Evolutionary conservation across 495 filamentous ascomycete species (phyloP).

Genomic region (Tuber borchii): DNA sequence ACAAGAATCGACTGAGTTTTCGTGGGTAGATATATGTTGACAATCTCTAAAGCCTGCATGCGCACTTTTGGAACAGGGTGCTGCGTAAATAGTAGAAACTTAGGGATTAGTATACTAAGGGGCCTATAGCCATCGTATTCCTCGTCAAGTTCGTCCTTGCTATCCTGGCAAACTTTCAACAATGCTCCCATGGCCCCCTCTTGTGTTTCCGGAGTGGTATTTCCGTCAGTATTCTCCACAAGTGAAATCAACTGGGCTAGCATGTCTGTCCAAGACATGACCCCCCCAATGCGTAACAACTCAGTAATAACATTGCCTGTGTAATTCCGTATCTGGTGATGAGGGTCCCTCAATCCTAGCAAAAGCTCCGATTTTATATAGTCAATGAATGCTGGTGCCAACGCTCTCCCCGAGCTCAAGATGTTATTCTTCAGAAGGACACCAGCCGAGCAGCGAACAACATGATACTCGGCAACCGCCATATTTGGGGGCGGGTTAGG

Average conservation of each 20-base stretch:
- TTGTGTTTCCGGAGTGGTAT: constrained; percentile 61
- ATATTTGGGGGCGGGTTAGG: constrained; percentile 50
- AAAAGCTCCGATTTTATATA: constrained; percentile 75
- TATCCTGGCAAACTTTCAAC: constrained; percentile 94
- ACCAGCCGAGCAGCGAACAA: constrained; percentile 77
- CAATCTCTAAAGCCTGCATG: constrained; percentile 66
- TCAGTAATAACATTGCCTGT: constrained; percentile 96
- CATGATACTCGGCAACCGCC: constrained; percentile 56
- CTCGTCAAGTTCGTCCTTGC: constrained; percentile 73
- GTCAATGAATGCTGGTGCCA: constrained; percentile 60
- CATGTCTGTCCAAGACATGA: constrained; percentile 86
- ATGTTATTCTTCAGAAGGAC: constrained; percentile 95
- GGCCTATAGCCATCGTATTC: constrained; percentile 82
- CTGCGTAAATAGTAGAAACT: constrained; percentile 77
- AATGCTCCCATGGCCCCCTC: constrained; percentile 92
- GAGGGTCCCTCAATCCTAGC: constrained; percentile 70
- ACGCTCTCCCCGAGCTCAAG: constrained; percentile 59
- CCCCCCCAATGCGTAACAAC: constrained; percentile 72
- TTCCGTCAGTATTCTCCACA: constrained; percentile 54
- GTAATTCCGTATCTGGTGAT: constrained; percentile 74
- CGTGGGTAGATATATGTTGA: constrained; percentile 85
- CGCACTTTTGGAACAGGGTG: constrained; percentile 68
- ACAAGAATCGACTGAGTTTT: constrained; percentile 68
- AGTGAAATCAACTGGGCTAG: constrained; percentile 70
- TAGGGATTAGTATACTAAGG: constrained; percentile 80